Evolutionary conservation across 331 rosid genomes (phyloP).

Genomic region (Acacia pycnantha): DNA sequence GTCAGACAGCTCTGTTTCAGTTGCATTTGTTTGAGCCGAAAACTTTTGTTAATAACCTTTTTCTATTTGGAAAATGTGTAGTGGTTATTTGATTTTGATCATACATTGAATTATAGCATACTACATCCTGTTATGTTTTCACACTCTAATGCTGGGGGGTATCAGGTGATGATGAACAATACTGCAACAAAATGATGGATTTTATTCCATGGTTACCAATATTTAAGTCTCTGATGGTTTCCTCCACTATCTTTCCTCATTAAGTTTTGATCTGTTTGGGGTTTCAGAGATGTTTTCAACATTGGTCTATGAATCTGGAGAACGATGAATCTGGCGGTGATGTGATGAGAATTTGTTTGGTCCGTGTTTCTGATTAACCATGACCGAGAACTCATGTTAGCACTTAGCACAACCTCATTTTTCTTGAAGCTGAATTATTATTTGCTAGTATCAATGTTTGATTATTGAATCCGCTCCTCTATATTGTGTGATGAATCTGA

Average conservation of each 20-base stretch:
- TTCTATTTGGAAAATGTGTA: too few relatives aligned
- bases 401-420: conserved; percentile 4
- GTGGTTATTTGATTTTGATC: too few relatives aligned
- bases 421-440: background rate
- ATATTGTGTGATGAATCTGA: background rate
- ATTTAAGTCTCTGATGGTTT: background rate
- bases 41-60: too few relatives aligned
- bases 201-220: background rate
- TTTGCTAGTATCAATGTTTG: background rate
- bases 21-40: too few relatives aligned
- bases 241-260: too few relatives aligned
- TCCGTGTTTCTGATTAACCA: conserved; percentile 22
- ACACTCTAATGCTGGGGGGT: background rate
- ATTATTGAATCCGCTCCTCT: background rate
- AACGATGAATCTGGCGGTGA: background rate
- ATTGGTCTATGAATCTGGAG: background rate
- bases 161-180: conserved; percentile 7
- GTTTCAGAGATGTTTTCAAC: too few relatives aligned
- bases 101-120: background rate
- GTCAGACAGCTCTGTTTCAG: too few relatives aligned
- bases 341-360: conserved; percentile 22
- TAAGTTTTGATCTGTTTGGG: background rate
- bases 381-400: conserved; percentile 10
- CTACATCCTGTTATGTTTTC: background rate
- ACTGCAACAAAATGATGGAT: conserved; percentile 8